Evolutionary conservation across 768 basidiomycete species (phyloP).

Genomic region (Asterophora lycoperdoides): DNA sequence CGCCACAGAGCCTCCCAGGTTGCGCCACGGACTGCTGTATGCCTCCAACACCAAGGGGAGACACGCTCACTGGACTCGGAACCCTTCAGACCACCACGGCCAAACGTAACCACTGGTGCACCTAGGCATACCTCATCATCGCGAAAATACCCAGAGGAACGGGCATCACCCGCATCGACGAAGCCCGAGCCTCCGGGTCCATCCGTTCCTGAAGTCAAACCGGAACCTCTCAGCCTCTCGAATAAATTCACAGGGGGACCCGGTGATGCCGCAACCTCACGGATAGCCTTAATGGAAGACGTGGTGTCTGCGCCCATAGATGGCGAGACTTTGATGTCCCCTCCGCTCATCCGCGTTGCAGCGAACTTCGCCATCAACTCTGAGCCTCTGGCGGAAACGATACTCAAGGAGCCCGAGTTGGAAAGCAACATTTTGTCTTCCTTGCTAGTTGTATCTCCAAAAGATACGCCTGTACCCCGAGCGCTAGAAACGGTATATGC

Average conservation of each 20-base stretch:
- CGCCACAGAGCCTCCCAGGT: slow-evolving; percentile 48
- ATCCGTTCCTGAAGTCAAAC: neutral
- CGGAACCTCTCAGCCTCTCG: too few species aligned
- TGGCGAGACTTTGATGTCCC: too few species aligned
- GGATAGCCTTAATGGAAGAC: too few species aligned
- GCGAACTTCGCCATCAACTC: neutral
- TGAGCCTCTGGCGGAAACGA: neutral
- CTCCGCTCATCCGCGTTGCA: too few species aligned
- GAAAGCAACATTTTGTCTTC: neutral
- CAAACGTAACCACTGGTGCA: neutral
- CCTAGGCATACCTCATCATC: neutral
- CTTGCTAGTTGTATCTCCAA: neutral
- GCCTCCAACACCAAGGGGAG: slow-evolving; percentile 9
- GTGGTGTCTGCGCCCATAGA: too few species aligned
- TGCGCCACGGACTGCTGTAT: slow-evolving; percentile 19
- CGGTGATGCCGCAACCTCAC: too few species aligned
- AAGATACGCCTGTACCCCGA: neutral
- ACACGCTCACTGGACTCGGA: neutral
- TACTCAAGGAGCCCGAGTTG: neutral
- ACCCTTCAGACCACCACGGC: neutral
- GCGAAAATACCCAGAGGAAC: too few species aligned
- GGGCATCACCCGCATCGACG: neutral
- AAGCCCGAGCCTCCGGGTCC: neutral
- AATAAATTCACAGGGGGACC: too few species aligned
- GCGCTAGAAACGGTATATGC: neutral